Evolutionary conservation across 148 eudicot species (phyloP), one percentile per base, ranked within the genome.

Genomic region (Bassia scoparia): DNA sequence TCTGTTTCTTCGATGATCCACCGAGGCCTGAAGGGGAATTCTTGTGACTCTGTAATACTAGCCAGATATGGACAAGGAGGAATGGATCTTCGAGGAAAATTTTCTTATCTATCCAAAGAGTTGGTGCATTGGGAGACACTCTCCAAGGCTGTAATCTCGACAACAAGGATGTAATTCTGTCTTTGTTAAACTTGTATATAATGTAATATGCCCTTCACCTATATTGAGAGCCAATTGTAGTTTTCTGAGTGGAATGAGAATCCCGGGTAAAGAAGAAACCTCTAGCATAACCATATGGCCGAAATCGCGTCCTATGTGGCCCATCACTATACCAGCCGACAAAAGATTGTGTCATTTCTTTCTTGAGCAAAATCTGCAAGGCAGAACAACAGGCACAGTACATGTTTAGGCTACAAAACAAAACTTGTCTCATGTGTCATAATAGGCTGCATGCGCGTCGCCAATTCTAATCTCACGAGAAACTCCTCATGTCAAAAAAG

Each of bases 291-390:
- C 98, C 92, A 91, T 61, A 87, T 95, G 98, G 54, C 98, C 98
- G 67, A 82, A 87, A n/a, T n/a, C n/a, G n/a, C 7, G 98, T 97
- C 64, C 98, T 97, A 78, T 95, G n/a, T n/a, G n/a, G 98, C 38
- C 98, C 97, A 59, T 95, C 98, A 70, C n/a, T 91, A 95, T 38
- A 91, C 96, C 58, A 96, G 97, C 58, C 97, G 97, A 85, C 99
- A 91, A 77, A 91, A 91, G 34, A 91, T 77, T 1, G 97, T 85
- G 79, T 91, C 96, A 29, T 83, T 76, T 76, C 89, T 83, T 76
- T 76, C 89, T 95, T 21, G 96, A 88, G 69, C 87, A 84, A 71
- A 95, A 95, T 91, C 99, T 95, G 88, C 31, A 88, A 77, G 72
- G 20, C 23, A 70, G 69, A 29, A 71, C 53, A 38, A 46, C 23